Percentiles rank a stretch among this genome's conserved stretches.
These are phyloP conservation scores for Stachybotrys elegans DNA, from an alignment of 2,329 filamentous ascomycete species.

Conservation along the genomic window DNA sequence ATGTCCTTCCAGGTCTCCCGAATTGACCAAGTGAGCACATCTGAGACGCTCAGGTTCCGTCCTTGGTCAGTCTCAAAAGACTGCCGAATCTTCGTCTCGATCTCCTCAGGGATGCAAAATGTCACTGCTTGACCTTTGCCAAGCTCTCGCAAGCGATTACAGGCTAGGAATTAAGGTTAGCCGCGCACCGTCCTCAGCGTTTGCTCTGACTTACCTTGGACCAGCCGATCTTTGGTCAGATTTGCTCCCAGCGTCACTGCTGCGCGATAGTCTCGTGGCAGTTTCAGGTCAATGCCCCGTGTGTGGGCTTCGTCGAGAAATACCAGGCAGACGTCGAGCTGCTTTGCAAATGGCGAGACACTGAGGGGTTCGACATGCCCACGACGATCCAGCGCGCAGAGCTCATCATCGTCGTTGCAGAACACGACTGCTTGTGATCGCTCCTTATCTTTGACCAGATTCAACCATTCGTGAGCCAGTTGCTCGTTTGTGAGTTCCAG, in stretches of 20 bases:
- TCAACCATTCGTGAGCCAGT: conserved; percentile 50
- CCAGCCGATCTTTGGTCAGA: conserved; percentile 62
- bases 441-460: not conserved
- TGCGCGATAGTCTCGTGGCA: conserved; percentile 54
- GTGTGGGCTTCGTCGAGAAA: conserved; percentile 69
- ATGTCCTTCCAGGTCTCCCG: not conserved
- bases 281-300: conserved; percentile 59
- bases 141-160: conserved; percentile 63
- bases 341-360: conserved; percentile 51
- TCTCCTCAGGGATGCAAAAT: conserved; percentile 55
- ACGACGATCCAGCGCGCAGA: conserved; percentile 45
- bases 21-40: conserved; percentile 3
- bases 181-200: not conserved
- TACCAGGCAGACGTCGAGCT: conserved; percentile 54
- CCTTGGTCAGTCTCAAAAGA: not conserved
- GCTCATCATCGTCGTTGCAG: conserved; percentile 48
- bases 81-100: conserved; percentile 44
- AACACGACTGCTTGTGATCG: conserved; percentile 39
- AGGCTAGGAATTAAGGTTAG: conserved; percentile 37
- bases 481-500: conserved; percentile 54
- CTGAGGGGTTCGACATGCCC: conserved; percentile 43
- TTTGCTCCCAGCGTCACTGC: conserved; percentile 60
- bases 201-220: conserved; percentile 50
- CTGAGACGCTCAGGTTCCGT: not conserved
- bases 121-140: conserved; percentile 59